These are phyloP conservation scores for Penicillium atrosanguineum DNA, from an alignment of 495 filamentous ascomycete species.

Conservation along the genomic window DNA sequence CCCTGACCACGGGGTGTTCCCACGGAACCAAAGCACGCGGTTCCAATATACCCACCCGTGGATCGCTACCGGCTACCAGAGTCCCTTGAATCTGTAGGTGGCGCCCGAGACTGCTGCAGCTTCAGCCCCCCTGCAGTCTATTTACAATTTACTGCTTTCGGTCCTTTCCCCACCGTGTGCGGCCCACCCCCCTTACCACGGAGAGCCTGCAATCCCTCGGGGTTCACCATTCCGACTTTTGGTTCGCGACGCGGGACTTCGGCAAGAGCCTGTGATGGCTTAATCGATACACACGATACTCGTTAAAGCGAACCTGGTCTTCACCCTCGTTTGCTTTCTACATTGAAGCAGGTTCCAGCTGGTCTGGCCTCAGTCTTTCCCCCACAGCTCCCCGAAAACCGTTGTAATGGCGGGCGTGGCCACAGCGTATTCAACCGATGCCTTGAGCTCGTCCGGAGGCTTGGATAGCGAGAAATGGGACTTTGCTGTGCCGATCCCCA, in stretches of 20 bases:
- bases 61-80: conserved; percentile 9
- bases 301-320: conserved; percentile 13
- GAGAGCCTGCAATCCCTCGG: conserved; percentile 5
- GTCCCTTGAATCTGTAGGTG: conserved; percentile 2
- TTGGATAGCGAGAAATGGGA: conserved; percentile 45
- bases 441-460: conserved; percentile 35
- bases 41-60: conserved; percentile 18
- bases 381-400: conserved; percentile 5
- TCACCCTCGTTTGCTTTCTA: conserved; percentile 9
- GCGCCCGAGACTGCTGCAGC: background rate
- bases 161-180: conserved; percentile 16
- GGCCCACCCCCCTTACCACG: conserved; percentile 13
- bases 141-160: conserved; percentile 43
- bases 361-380: conserved; percentile 36
- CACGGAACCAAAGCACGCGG: conserved; percentile 20
- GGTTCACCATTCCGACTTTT: conserved; percentile 3
- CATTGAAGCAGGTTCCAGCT: conserved; percentile 35
- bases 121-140: conserved; percentile 21
- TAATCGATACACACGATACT: conserved; percentile 20
- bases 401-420: conserved; percentile 47
- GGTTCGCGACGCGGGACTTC: conserved; percentile 8
- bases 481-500: conserved; percentile 42
- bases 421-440: conserved; percentile 42
- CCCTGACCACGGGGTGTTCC: background rate
- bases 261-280: conserved; percentile 34